These are phyloP conservation scores for Phytopythium chamaehyphon DNA, from an alignment of 352 stramenopile species.

Conservation along the genomic window DNA sequence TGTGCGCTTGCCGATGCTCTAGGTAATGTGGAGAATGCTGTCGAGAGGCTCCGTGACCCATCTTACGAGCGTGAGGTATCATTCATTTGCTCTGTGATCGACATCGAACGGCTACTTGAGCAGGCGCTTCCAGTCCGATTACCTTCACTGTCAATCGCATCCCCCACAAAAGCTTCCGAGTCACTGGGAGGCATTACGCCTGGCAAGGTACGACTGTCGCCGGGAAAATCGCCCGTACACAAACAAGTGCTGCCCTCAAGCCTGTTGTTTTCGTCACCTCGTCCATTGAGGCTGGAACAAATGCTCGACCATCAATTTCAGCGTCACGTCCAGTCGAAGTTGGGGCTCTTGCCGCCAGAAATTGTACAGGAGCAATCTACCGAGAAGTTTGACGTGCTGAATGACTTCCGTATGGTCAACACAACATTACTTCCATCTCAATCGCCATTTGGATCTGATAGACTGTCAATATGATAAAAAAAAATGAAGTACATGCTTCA, in stretches of 20 bases:
- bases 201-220: too few relatives aligned
- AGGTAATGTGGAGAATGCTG: slow-evolving; percentile 37
- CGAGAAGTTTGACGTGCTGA: slow-evolving; percentile 29
- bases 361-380: too few relatives aligned
- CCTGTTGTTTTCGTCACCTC: neutral
- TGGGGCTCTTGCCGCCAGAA: slow-evolving; percentile 7
- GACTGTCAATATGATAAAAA: too few relatives aligned
- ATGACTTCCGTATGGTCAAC: slow-evolving; percentile 50
- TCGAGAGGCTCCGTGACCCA: slow-evolving; percentile 49
- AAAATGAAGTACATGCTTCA: too few relatives aligned
- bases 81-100: slow-evolving; percentile 48
- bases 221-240: too few relatives aligned
- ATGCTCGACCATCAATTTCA: slow-evolving; percentile 44
- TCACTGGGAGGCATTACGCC: neutral
- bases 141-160: slow-evolving; percentile 27
- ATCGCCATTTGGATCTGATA: slow-evolving; percentile 19
- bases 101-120: slow-evolving; percentile 21
- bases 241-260: too few relatives aligned
- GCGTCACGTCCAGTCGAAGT: slow-evolving; percentile 24
- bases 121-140: slow-evolving; percentile 18
- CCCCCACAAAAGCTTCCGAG: neutral
- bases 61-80: slow-evolving; percentile 56
- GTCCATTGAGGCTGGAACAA: slow-evolving; percentile 21
- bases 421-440: slow-evolving; percentile 32
- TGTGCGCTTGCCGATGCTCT: slow-evolving; percentile 56